Conservation (phyloP, 192 early-diverging fungal species). For the Cladochytrium replicatum region DNA sequence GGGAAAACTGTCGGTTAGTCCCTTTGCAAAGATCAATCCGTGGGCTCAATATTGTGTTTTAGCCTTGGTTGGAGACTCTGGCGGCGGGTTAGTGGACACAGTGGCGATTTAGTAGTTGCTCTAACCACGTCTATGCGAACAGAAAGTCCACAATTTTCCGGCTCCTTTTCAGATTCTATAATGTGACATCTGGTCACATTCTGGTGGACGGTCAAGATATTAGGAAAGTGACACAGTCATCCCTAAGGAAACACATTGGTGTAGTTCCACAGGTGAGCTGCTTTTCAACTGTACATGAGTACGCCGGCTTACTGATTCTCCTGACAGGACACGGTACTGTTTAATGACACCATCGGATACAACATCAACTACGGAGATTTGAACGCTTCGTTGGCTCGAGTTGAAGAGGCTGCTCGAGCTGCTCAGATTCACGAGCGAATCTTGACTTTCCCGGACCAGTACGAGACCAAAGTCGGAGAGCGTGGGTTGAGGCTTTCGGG, state of each 20-base stretch:
- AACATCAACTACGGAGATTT: conserved; percentile 78
- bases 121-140: no score
- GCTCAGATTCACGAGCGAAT: conserved; percentile 80
- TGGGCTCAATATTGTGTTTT: no score
- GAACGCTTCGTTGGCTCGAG: conserved; percentile 56
- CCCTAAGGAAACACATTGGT: conserved; percentile 73
- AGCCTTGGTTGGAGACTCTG: not conserved
- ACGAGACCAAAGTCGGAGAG: conserved; percentile 59
- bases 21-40: no score
- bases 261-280: conserved; percentile 64
- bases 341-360: conserved; percentile 90
- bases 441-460: conserved; percentile 59
- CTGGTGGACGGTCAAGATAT: conserved; percentile 81
- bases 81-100: no score
- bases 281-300: not conserved
- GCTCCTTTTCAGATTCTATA: conserved; percentile 87
- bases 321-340: conserved; percentile 81
- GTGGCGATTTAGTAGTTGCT: no score
- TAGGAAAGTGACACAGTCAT: conserved; percentile 49
- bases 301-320: conserved; percentile 1
- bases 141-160: no score
- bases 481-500: conserved; percentile 38
- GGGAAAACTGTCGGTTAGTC: conserved; percentile 68
- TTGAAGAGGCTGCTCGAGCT: conserved; percentile 56
- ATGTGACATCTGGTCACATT: conserved; percentile 70